Base-by-base conservation (phyloP, 2,329 filamentous ascomycete species). In the Furcasterigmium sp. region DNA sequence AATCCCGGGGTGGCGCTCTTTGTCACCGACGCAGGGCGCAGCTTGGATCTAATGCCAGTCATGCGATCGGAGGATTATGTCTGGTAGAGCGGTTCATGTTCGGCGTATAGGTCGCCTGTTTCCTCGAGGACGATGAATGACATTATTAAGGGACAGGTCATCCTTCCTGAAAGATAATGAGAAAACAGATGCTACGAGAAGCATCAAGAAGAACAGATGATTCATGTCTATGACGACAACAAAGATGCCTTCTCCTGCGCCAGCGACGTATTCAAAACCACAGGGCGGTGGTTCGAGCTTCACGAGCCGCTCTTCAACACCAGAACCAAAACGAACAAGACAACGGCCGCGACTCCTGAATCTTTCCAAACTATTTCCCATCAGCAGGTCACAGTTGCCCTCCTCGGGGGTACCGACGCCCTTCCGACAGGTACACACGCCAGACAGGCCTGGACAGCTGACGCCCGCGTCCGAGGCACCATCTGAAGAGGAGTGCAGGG, bases 401-500 rank as follows among this genome's bases (percentile, higher is more conserved):
- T 14, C 35, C 9, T 11, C 21, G 19, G 35, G 23, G 11, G 9
- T 8, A 21, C 46, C 40, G 13, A 36, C 25, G 19, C 37, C 44
- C 18, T 51, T 51, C 26, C 42, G 26, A n/a, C 44, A 42, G 37
- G 29, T 36, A 3, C 48, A 51, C 17, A 49, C 47, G 20, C 48
- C 48, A 8, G 48, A 51, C 42, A 37, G 48, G 17, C 48, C 44
- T 13, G 44, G 43, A 13, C 35, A 39, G 14, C 48, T 47, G 8
- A 39, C 48, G 11, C 44, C 47, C n/a, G 44, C 29, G n/a, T 41
- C 42, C 19, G 44, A 39, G n/a, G 46, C 44, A 11, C 48, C 48
- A 20, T 45, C 39, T n/a, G 48, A 51, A 9, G 46, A 49, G 15
- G 39, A 51, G 20, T 51, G 48, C 42, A 49, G 49, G 48, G 30